A percentile compares a stretch with the other conserved stretches of the same genome.
Evolutionary conservation across 1,284 basidiomycete species (phyloP).

Genomic region (Phylloporus sp.): DNA sequence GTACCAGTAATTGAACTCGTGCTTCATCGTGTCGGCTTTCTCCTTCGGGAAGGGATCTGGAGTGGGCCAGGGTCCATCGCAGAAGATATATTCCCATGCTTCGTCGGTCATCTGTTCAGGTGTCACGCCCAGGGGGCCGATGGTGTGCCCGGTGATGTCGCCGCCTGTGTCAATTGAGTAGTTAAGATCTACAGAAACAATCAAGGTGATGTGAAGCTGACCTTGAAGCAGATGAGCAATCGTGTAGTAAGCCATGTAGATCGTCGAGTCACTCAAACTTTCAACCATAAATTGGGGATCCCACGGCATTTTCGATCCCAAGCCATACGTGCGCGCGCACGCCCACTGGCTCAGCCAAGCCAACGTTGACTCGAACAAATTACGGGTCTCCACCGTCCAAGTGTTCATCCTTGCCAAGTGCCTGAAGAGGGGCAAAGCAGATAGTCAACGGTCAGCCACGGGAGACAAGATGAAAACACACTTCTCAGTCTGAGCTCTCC

Average conservation of each 20-base stretch:
- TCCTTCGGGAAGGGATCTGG: constrained; percentile 70
- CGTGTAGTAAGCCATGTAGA: constrained; percentile 99
- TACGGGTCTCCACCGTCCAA: constrained; percentile 87
- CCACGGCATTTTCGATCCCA: constrained; percentile 97
- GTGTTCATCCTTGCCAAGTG: constrained; percentile 88
- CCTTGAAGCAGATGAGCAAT: constrained; percentile 89
- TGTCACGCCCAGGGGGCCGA: constrained; percentile 86
- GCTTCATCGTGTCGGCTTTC: constrained; percentile 84
- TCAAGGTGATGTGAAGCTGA: constrained; percentile 35
- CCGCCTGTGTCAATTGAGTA: constrained; percentile 47
- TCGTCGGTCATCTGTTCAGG: constrained; percentile 96
- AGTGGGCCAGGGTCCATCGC: constrained; percentile 76
- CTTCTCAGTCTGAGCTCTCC: constrained; percentile 89
- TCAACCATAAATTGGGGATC: constrained; percentile 97
- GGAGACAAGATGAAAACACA: constrained; percentile 49
- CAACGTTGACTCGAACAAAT: constrained; percentile 91
- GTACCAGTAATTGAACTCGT: constrained; percentile 98
- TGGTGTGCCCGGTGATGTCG: constrained; percentile 77
- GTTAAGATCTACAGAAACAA: not conserved
- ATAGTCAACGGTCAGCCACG: not conserved
- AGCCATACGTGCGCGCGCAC: constrained; percentile 95
- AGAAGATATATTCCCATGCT: constrained; percentile 95
- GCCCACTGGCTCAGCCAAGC: constrained; percentile 99
- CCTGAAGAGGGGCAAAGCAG: constrained; percentile 42
- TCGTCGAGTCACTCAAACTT: constrained; percentile 95